Evolutionary conservation across 352 stramenopile species (phyloP).

Genomic region (Pythium pectinolyticum): DNA sequence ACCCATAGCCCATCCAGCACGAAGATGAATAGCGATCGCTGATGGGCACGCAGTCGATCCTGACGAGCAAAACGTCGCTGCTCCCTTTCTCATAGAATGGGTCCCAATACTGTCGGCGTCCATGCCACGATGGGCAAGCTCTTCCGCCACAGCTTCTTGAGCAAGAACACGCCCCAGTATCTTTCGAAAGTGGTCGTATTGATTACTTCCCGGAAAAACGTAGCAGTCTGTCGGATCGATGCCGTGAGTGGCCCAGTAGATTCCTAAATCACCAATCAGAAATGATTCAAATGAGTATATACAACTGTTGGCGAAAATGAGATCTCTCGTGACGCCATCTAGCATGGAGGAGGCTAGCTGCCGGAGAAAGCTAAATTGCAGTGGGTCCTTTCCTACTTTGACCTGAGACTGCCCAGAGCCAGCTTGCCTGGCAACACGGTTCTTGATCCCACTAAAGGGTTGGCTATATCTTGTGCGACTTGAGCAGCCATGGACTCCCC

Average conservation of each 20-base stretch:
- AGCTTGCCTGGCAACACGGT: not conserved
- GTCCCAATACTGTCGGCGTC: constrained; percentile 18
- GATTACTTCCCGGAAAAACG: constrained; percentile 23
- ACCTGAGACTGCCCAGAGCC: not conserved
- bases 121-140: constrained; percentile 22
- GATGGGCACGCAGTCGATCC: constrained; percentile 27
- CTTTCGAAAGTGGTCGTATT: constrained; percentile 31
- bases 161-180: constrained; percentile 10
- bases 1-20: constrained; percentile 23
- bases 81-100: constrained; percentile 28
- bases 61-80: constrained; percentile 24
- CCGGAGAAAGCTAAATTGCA: constrained; percentile 12
- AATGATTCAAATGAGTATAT: constrained; percentile 9
- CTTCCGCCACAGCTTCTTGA: not conserved
- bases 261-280: constrained; percentile 3
- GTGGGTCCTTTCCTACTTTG: constrained; percentile 23
- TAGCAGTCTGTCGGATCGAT: constrained; percentile 3
- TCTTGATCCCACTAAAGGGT: constrained; percentile 17
- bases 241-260: constrained; percentile 16
- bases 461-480: not conserved
- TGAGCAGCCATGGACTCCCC: not conserved
- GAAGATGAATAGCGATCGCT: constrained; percentile 23
- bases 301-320: constrained; percentile 27
- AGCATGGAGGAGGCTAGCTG: constrained; percentile 18
- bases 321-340: not conserved